These are phyloP conservation scores for Pythium brassicae DNA, from an alignment of 352 stramenopile genomes.

Conservation along the genomic window DNA sequence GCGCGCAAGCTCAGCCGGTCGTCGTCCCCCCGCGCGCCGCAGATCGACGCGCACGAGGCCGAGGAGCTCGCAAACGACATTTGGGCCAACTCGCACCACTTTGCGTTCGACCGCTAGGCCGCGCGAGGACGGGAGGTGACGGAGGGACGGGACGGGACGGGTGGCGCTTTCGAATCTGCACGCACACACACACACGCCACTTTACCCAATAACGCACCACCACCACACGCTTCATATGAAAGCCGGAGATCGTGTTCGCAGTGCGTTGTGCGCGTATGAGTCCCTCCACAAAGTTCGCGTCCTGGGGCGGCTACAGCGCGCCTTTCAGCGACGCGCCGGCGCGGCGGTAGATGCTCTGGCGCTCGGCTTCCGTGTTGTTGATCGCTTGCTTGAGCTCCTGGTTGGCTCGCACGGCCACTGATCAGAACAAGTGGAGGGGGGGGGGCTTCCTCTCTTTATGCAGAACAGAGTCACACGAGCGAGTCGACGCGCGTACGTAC, in stretches of 20 bases:
- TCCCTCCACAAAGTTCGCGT: too few species aligned
- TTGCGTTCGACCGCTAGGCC: slow-evolving; percentile 49
- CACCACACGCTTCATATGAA: too few species aligned
- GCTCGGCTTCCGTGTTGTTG: slow-evolving; percentile 70
- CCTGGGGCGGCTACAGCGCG: slow-evolving; percentile 38
- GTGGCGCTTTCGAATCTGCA: too few species aligned
- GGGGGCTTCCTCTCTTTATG: too few species aligned
- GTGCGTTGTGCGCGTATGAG: too few species aligned
- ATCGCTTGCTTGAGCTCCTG: slow-evolving; percentile 75
- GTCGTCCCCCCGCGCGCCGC: neutral
- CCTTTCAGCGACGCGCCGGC: slow-evolving; percentile 77
- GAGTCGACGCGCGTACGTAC: slow-evolving; percentile 17
- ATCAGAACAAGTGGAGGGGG: too few species aligned
- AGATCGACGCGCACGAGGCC: slow-evolving; percentile 44
- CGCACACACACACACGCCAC: too few species aligned
- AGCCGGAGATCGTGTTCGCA: too few species aligned
- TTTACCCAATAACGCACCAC: too few species aligned
- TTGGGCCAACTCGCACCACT: slow-evolving; percentile 77
- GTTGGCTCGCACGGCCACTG: too few species aligned
- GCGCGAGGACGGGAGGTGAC: slow-evolving; percentile 5
- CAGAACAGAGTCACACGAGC: too few species aligned
- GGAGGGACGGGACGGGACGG: neutral
- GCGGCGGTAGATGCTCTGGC: slow-evolving; percentile 76
- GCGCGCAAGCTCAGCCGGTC: too few species aligned
- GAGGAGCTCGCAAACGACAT: slow-evolving; percentile 72